Percentiles rank a stretch among this genome's conserved stretches.
Conservation (phyloP, 1,284 basidiomycete genomes). For the Heliocybe sulcata region DNA sequence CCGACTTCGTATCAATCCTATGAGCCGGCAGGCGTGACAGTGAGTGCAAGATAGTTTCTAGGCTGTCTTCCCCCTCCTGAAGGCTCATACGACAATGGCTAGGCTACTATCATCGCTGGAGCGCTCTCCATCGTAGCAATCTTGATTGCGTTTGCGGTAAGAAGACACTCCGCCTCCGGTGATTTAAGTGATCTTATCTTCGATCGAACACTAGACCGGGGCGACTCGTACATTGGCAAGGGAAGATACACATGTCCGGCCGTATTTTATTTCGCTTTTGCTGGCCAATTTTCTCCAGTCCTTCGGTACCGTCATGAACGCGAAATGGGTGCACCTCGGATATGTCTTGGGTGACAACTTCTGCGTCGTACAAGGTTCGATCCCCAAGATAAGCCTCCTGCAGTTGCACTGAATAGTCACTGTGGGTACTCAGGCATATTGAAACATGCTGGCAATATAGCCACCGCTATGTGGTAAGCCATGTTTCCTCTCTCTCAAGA, state of each 20-base stretch:
- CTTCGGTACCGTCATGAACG: slow-evolving; percentile 30
- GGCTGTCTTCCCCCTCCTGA: background rate
- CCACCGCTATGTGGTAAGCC: slow-evolving; percentile 29
- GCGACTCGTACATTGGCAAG: background rate
- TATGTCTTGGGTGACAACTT: slow-evolving; percentile 24
- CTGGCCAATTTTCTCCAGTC: slow-evolving; percentile 34
- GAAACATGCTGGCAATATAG: slow-evolving; percentile 37
- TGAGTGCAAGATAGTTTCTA: background rate
- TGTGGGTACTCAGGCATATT: slow-evolving; percentile 18
- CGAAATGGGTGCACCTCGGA: slow-evolving; percentile 29
- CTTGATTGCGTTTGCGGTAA: background rate
- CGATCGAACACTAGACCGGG: background rate
- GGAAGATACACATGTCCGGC: slow-evolving; percentile 22
- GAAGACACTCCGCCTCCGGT: background rate
- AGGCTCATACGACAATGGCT: background rate
- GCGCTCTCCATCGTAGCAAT: background rate
- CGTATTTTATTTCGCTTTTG: slow-evolving; percentile 30
- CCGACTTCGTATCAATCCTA: background rate
- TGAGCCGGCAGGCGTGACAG: background rate
- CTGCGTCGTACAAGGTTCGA: slow-evolving; percentile 33
- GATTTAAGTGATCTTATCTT: background rate
- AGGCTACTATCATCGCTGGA: background rate
- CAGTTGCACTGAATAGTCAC: background rate
- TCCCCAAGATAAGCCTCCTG: background rate
- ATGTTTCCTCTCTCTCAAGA: background rate